Percentiles rank a stretch among this genome's conserved stretches.
Conservation (phyloP, 768 basidiomycete species). For the Tephrocybe sp. region DNA sequence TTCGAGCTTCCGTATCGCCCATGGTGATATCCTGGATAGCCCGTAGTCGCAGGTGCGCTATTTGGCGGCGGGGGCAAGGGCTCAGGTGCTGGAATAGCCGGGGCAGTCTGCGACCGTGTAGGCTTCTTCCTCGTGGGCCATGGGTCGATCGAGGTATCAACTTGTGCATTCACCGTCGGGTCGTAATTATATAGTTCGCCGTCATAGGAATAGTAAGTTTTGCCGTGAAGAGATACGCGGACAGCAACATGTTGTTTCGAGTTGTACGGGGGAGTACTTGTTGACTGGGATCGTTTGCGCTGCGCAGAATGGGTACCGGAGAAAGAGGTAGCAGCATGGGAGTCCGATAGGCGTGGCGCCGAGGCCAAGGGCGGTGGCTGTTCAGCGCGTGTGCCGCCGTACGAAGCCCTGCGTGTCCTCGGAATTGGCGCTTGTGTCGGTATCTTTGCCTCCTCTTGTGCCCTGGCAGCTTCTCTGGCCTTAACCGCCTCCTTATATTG, state of each 20-base stretch:
- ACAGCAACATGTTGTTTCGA: too few relatives aligned
- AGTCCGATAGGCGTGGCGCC: too few relatives aligned
- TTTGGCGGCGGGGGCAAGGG: neutral
- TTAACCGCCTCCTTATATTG: constrained; percentile 6
- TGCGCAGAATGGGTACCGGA: too few relatives aligned
- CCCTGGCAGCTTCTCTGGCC: neutral
- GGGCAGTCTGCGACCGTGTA: neutral
- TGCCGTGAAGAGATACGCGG: too few relatives aligned
- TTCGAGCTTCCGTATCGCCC: neutral
- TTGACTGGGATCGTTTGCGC: too few relatives aligned
- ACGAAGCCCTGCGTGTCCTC: constrained; percentile 8
- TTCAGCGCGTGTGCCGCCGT: neutral
- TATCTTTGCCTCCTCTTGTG: neutral
- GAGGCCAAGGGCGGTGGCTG: neutral
- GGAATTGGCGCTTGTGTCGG: neutral
- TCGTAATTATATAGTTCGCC: too few relatives aligned
- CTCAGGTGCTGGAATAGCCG: constrained; percentile 1
- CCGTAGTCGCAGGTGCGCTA: neutral
- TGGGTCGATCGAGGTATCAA: too few relatives aligned
- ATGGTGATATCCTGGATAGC: neutral
- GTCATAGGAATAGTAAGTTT: too few relatives aligned
- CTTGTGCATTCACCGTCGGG: too few relatives aligned
- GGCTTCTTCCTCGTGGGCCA: neutral
- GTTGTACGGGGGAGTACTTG: too few relatives aligned
- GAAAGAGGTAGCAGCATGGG: too few relatives aligned